Evolutionary conservation across 1,284 basidiomycete genomes (phyloP).

Genomic region (Tilletia setariae): DNA sequence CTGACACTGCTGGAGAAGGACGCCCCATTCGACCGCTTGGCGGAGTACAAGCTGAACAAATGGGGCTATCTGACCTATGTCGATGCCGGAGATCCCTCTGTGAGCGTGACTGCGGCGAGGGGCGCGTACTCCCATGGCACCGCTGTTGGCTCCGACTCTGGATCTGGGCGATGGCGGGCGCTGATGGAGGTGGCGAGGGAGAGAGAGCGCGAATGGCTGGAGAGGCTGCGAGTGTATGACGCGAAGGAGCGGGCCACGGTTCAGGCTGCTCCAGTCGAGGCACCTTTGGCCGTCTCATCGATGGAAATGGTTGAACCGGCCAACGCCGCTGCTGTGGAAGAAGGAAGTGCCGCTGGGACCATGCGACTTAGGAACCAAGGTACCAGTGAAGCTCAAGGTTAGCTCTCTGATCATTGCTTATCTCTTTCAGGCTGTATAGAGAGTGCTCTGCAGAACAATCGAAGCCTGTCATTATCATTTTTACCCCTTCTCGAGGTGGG

Average conservation of each 20-base stretch:
- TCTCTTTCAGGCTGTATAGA: no score
- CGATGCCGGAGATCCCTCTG: slow-evolving; percentile 4
- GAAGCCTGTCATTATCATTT: no score
- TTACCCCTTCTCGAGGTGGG: no score
- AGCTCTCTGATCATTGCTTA: no score
- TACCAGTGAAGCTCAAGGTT: no score
- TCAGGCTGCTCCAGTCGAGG: not conserved
- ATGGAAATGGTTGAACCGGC: no score
- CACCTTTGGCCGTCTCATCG: no score
- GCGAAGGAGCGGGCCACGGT: not conserved
- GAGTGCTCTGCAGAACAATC: no score
- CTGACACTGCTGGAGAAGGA: not conserved
- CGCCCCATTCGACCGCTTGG: not conserved
- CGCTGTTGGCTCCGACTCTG: not conserved
- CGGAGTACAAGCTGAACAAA: not conserved
- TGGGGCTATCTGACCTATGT: slow-evolving; percentile 12
- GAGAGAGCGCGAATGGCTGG: not conserved
- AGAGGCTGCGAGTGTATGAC: not conserved
- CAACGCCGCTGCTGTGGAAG: no score
- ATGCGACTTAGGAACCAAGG: no score
- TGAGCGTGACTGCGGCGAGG: slow-evolving; percentile 1
- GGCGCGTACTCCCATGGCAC: not conserved
- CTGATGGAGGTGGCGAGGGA: slow-evolving; percentile 9
- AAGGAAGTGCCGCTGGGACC: no score
- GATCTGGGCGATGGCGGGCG: slow-evolving; percentile 8